A percentile compares a stretch with the other conserved stretches of the same genome.
phyloP scores from a whole-genome alignment of 192 early-diverging fungal species.

The Powellomyces hirtus region DNA sequence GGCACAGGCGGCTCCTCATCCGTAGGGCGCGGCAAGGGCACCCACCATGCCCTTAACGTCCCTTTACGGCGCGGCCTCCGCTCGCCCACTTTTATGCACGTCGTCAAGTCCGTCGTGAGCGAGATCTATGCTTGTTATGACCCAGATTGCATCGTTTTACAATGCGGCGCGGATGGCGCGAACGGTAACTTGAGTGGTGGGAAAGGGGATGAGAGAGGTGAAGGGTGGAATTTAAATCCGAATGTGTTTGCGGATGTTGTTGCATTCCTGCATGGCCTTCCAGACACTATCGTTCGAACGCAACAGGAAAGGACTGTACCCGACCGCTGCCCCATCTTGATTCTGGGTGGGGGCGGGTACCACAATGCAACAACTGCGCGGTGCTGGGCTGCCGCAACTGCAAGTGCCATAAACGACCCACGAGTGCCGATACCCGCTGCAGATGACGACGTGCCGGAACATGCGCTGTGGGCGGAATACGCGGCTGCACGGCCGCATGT shows the following conservation, averaged over 20 bases:
- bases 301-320: too few relatives aligned
- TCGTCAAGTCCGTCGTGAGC: slow-evolving; percentile 55
- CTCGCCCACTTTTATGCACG: slow-evolving; percentile 67
- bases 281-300: too few relatives aligned
- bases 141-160: slow-evolving; percentile 85
- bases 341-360: slow-evolving; percentile 95
- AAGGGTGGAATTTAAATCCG: slow-evolving; percentile 17
- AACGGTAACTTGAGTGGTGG: slow-evolving; percentile 55
- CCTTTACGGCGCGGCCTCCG: slow-evolving; percentile 37
- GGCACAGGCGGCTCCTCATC: slow-evolving; percentile 19
- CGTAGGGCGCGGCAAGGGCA: slow-evolving; percentile 18
- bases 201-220: neutral
- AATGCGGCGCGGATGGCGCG: slow-evolving; percentile 92
- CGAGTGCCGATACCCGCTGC: neutral
- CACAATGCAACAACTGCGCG: slow-evolving; percentile 83
- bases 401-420: neutral
- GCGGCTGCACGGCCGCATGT: neutral
- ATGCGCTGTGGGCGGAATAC: slow-evolving; percentile 30
- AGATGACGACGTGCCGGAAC: slow-evolving; percentile 36
- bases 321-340: slow-evolving; percentile 60
- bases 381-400: slow-evolving; percentile 59
- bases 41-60: slow-evolving; percentile 29
- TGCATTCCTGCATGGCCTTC: neutral
- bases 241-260: neutral
- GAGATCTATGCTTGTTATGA: slow-evolving; percentile 65